A percentile compares a stretch with the other conserved stretches of the same genome.
Evolutionary conservation across 2,329 filamentous ascomycete species (phyloP).

Genomic region (Chaetomium olivaceum): DNA sequence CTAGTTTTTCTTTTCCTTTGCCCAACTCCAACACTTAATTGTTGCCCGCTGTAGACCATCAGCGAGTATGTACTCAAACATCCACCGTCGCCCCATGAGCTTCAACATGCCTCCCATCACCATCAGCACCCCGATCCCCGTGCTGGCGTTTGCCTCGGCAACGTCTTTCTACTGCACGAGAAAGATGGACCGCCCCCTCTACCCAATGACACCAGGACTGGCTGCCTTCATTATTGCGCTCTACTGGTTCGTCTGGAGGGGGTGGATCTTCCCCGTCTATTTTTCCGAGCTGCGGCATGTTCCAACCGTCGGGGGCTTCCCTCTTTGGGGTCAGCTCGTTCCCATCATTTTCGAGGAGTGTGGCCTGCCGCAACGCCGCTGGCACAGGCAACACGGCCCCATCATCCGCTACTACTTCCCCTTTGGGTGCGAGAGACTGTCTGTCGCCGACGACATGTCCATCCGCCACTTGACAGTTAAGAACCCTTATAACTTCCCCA

Average conservation of each 20-base stretch:
- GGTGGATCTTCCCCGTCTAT: slow-evolving; percentile 45
- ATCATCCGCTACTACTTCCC: slow-evolving; percentile 50
- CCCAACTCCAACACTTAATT: no score
- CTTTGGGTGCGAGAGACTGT: slow-evolving; percentile 46
- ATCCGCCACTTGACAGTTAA: slow-evolving; percentile 47
- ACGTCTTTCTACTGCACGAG: slow-evolving; percentile 23
- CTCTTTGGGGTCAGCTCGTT: slow-evolving; percentile 47
- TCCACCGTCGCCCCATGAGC: not conserved
- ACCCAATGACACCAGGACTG: not conserved
- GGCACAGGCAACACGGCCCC: slow-evolving; percentile 44
- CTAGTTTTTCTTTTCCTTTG: no score
- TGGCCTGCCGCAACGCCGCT: slow-evolving; percentile 45
- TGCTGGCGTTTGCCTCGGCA: not conserved
- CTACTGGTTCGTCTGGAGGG: slow-evolving; percentile 40
- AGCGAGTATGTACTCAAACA: no score
- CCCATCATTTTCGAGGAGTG: slow-evolving; percentile 45
- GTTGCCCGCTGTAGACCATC: no score
- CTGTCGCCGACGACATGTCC: slow-evolving; percentile 46
- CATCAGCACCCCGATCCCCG: slow-evolving; percentile 20
- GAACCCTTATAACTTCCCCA: slow-evolving; percentile 41
- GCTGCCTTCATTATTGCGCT: slow-evolving; percentile 30
- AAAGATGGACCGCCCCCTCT: slow-evolving; percentile 25
- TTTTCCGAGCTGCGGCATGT: slow-evolving; percentile 46
- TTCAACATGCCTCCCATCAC: not conserved
- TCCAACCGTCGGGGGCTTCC: slow-evolving; percentile 45